Evolutionary conservation across 306 rosid genomes (phyloP).

Genomic region (Malus orientalis): DNA sequence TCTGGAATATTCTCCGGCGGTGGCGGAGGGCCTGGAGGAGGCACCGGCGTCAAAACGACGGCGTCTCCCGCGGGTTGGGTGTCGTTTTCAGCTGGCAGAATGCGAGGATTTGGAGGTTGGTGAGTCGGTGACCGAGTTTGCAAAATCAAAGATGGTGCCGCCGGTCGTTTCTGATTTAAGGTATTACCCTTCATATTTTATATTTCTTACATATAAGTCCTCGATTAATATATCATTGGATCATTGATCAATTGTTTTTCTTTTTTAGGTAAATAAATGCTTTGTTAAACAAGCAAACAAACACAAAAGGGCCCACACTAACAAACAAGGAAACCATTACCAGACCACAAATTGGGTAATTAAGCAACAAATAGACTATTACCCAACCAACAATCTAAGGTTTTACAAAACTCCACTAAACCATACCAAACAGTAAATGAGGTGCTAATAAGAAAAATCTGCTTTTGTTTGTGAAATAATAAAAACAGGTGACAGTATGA

Average conservation of each 20-base stretch:
- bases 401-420: no score
- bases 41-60: constrained; percentile 78
- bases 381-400: neutral
- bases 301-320: neutral
- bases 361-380: neutral
- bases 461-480: no score
- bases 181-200: neutral
- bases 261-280: neutral
- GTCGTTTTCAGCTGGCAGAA: neutral
- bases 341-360: neutral
- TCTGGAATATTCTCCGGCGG: neutral
- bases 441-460: no score
- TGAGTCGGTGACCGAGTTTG: neutral
- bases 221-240: neutral
- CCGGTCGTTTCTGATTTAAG: constrained; percentile 10
- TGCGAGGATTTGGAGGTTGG: neutral
- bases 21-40: constrained; percentile 13
- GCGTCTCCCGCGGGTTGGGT: constrained; percentile 32
- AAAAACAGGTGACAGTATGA: no score
- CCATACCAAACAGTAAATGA: no score
- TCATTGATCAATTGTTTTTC: neutral
- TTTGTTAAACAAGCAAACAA: neutral
- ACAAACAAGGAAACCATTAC: neutral
- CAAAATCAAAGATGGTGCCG: constrained; percentile 25
- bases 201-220: neutral